These are phyloP conservation scores for Cryptococcus sp. DNA, from an alignment of 1,284 basidiomycete genomes.

Conservation along the genomic window DNA sequence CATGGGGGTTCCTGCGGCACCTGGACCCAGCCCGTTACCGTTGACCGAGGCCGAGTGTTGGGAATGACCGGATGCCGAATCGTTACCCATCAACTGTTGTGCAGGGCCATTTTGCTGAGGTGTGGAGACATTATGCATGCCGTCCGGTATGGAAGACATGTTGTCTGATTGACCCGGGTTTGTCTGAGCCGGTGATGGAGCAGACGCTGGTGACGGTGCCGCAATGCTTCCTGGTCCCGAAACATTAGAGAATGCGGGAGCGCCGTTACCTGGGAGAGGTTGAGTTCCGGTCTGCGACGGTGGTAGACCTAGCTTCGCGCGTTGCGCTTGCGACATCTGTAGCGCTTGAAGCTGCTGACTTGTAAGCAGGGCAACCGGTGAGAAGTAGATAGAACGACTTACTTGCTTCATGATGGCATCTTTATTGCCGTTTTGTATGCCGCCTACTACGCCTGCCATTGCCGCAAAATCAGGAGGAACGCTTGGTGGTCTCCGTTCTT, in stretches of 20 bases:
- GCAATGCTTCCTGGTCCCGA: constrained; percentile 6
- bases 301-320: constrained; percentile 17
- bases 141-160: not conserved
- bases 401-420: constrained; percentile 49
- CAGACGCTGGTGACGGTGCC: constrained; percentile 11
- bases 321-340: constrained; percentile 31
- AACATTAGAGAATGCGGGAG: not conserved
- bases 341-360: constrained; percentile 35
- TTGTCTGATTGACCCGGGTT: not conserved
- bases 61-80: not conserved
- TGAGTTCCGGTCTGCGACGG: constrained; percentile 2
- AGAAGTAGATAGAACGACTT: constrained; percentile 10
- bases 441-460: constrained; percentile 12
- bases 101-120: not conserved
- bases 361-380: not conserved
- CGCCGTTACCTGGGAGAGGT: constrained; percentile 2
- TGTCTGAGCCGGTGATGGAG: not conserved
- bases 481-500: constrained; percentile 2
- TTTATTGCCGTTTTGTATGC: constrained; percentile 29
- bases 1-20: constrained; percentile 17
- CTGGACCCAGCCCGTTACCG: not conserved
- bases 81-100: not conserved
- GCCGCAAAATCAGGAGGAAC: constrained; percentile 15
- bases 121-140: not conserved
- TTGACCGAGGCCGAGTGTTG: not conserved